Evolutionary conservation across 306 rosid species (phyloP).

Genomic region (Argentina anserina): DNA sequence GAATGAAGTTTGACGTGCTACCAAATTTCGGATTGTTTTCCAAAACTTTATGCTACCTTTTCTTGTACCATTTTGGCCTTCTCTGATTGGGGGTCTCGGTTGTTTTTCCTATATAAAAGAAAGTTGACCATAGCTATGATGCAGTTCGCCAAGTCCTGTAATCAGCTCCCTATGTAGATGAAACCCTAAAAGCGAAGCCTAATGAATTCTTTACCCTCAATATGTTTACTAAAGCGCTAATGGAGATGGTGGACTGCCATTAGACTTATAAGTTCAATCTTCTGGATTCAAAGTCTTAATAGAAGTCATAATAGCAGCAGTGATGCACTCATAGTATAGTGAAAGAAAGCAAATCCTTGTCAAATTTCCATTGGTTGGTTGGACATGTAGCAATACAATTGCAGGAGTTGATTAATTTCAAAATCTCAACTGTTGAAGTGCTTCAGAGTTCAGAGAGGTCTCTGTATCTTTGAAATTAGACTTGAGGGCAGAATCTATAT

Average conservation of each 20-base stretch:
- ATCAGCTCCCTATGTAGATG: too few relatives aligned
- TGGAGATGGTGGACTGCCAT: background rate
- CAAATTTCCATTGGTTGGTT: background rate
- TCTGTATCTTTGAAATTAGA: background rate
- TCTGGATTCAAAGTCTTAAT: too few relatives aligned
- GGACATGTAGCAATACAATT: background rate
- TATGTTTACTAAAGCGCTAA: too few relatives aligned
- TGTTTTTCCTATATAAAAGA: background rate
- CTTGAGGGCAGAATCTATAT: background rate
- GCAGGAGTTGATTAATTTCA: background rate
- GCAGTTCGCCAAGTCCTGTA: too few relatives aligned
- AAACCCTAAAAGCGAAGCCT: too few relatives aligned
- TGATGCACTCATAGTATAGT: background rate
- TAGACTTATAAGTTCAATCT: background rate
- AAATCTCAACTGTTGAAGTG: background rate
- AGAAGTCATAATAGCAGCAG: background rate
- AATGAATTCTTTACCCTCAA: too few relatives aligned
- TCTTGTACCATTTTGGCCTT: background rate
- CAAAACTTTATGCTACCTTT: background rate
- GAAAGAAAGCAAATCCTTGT: background rate
- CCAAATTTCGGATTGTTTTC: constrained; percentile 26
- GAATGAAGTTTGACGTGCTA: constrained; percentile 17
- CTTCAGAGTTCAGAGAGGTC: background rate
- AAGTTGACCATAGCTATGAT: too few relatives aligned
- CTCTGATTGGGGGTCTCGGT: background rate